Evolutionary conservation across 2,329 filamentous ascomycete species (phyloP), one percentile per base, ranked within the genome.

Genomic region (Claviceps sp.): DNA sequence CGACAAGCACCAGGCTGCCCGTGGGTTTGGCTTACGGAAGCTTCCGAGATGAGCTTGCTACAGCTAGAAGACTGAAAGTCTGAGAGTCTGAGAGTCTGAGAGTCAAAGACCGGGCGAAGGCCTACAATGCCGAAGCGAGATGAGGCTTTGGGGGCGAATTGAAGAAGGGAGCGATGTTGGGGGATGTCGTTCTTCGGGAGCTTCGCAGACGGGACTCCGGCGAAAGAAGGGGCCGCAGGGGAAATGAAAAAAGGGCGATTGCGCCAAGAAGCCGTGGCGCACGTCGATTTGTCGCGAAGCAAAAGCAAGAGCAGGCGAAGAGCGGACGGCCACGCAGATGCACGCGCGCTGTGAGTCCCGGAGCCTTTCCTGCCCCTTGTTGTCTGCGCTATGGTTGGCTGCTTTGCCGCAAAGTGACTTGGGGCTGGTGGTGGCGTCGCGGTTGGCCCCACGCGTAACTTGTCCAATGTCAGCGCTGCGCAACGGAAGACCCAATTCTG

Each of bases 381-480:
- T 18, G 47, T 37, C 22, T 37, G 37, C 30, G 38, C 48, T 36
- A 26, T 40, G 16, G 40, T 50, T 24, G 48, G 37, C 44, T 41
- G 48, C 48, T 30, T 37, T 41, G 20, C 30, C 40, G 48, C 40
- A 50, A 13, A 20, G 49, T 50, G 34, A 50, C 34, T 50, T 43
- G 46, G 30, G 42, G 2, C 49, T 46, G 41, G 49, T 36, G 49
- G 9, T 34, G 30, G 30, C 30, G 30, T 34, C 49, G 26, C 30
- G 42, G 49, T 40, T 30, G 49, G 49, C 44, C 43, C 49, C 30
- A 22, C 44, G 49, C 44, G 24, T 22, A 22, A 22, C 22, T 36
- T 47, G 49, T 18, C 18, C 18, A 18, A 18, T 18, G 18, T 51
- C n/a, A 34, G 30, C 30, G 30, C 30, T 9, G 20, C 34, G 26